Conservation (phyloP, 805 yeast genomes). For the Candida suzukii region DNA sequence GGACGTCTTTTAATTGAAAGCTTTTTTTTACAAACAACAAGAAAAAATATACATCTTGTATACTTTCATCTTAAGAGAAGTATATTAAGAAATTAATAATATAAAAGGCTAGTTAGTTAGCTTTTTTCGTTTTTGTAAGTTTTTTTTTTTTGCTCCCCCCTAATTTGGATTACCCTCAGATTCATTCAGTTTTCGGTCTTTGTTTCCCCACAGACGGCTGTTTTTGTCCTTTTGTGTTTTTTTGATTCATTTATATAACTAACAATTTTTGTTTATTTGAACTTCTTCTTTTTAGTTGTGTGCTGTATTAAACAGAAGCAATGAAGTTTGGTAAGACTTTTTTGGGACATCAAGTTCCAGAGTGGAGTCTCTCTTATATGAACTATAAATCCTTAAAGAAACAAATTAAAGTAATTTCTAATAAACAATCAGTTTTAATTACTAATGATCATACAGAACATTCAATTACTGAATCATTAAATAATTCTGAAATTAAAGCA, state of each 20-base stretch:
- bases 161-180: too few species aligned
- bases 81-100: too few species aligned
- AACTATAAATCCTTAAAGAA: slow-evolving; percentile 82
- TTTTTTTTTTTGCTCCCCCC: too few species aligned
- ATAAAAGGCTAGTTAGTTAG: too few species aligned
- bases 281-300: neutral
- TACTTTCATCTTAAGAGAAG: too few species aligned
- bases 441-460: slow-evolving; percentile 14
- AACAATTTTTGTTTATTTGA: neutral
- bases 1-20: too few species aligned
- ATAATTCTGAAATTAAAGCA: slow-evolving; percentile 35
- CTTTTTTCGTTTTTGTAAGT: too few species aligned
- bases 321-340: slow-evolving; percentile 84
- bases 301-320: neutral
- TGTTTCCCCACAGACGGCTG: neutral
- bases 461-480: slow-evolving; percentile 23
- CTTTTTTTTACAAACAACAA: too few species aligned
- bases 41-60: too few species aligned
- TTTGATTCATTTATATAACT: neutral
- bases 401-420: slow-evolving; percentile 59
- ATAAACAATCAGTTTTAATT: slow-evolving; percentile 30
- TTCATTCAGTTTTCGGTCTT: too few species aligned
- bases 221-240: neutral
- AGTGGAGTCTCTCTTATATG: slow-evolving; percentile 80
- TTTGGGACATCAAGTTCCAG: slow-evolving; percentile 84